Evolutionary conservation across 805 yeast species (phyloP), one percentile per base, ranked within the genome.

Genomic region (Saccharomycopsis amapae): DNA sequence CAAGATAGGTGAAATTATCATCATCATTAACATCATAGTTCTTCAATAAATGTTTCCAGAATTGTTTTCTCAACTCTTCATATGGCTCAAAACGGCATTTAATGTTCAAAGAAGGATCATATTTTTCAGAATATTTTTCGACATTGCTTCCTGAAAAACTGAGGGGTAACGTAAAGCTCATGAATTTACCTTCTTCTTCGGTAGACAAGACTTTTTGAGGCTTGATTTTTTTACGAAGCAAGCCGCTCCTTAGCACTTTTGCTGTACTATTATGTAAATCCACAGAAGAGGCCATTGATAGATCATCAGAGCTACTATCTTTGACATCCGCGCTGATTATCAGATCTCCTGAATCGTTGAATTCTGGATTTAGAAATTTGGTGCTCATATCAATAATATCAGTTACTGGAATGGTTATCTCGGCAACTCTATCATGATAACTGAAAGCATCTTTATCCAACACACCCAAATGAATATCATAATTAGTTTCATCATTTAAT

Each of bases 371-470:
- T 1, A 43, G 9, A 22, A 51, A 45, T 10, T 47, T 47, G 13
- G 38, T 23, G n/a, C 50, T 38, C 50, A 50, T 42, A 15, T 52
- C 50, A 50, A 70, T 44, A 15, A 83, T 57, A 13, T 78, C 78
- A 5, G 62, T 53, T 39, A 87, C 65, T 0, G 83, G 73, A 17
- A 87, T 59, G 3, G 76, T 64, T 4, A 78, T 77, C 19, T 68
- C 67, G 5, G 94, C 96, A 10, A 93, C 86, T 37, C 78, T 73
- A 56, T 90, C 96, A 61, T 93, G 87, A 52, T 73, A 79, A 1
- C 96, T 79, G 49, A 89, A 72, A 28, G 78, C 73, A 60, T 90
- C 98, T 53, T 82, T 85, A 60, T 90, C 98, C 59, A 87, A 66
- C 3, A 93, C 79, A 23, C 81, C 73, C 57, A 90, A 79, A 44